A percentile compares a stretch with the other conserved stretches of the same genome.
phyloP scores from a whole-genome alignment of 495 filamentous ascomycete genomes.

The Neurospora sp. region DNA sequence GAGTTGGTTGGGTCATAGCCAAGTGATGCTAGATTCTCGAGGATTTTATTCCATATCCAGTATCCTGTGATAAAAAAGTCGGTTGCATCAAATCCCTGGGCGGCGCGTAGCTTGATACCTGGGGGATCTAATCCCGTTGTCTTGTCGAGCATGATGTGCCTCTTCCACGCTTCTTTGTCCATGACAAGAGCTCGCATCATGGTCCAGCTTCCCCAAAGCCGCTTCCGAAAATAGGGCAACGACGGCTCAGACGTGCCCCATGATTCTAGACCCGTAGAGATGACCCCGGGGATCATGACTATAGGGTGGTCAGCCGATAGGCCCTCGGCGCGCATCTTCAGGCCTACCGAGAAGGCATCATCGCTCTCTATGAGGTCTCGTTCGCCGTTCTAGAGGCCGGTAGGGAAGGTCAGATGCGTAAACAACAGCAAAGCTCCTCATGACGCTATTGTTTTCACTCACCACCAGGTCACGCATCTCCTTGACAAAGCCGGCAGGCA shows the following conservation, averaged over 20 bases:
- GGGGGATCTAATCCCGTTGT: slow-evolving; percentile 84
- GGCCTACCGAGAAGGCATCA: slow-evolving; percentile 83
- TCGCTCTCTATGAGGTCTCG: slow-evolving; percentile 72
- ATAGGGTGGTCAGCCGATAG: slow-evolving; percentile 76
- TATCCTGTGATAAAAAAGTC: slow-evolving; percentile 88
- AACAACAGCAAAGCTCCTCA: not conserved
- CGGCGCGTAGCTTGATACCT: slow-evolving; percentile 83
- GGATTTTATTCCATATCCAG: slow-evolving; percentile 99
- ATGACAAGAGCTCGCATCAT: slow-evolving; percentile 94
- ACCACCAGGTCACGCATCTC: slow-evolving; percentile 80
- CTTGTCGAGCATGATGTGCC: slow-evolving; percentile 93
- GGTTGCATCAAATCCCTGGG: slow-evolving; percentile 96
- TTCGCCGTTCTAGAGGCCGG: slow-evolving; percentile 55
- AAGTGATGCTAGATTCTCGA: slow-evolving; percentile 90
- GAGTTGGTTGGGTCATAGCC: slow-evolving; percentile 96
- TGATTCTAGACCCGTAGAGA: slow-evolving; percentile 91
- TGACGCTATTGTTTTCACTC: slow-evolving; percentile 11
- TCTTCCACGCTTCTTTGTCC: slow-evolving; percentile 91
- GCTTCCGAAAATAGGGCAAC: slow-evolving; percentile 81
- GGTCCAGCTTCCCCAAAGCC: slow-evolving; percentile 94
- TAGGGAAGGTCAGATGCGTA: slow-evolving; percentile 6
- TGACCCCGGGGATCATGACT: slow-evolving; percentile 95
- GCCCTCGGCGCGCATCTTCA: slow-evolving; percentile 74
- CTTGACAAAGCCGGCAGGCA: slow-evolving; percentile 69
- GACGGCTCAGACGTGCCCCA: slow-evolving; percentile 82